Evolutionary conservation across 768 basidiomycete species (phyloP), one percentile per base, ranked within the genome.

Genomic region (Macrolepiota albuminosa): DNA sequence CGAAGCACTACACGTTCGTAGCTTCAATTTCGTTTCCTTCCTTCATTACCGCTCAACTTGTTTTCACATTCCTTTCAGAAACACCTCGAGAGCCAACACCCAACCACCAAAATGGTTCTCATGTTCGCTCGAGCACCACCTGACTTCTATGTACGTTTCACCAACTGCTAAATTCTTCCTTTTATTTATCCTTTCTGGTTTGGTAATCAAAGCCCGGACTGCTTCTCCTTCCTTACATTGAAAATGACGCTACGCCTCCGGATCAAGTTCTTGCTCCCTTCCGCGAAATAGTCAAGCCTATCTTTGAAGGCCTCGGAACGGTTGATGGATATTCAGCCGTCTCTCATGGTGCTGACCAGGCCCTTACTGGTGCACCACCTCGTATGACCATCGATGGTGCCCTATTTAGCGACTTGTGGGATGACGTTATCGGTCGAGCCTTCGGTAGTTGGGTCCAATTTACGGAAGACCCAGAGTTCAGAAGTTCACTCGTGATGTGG

Each of bases 201-300:
- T 39, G 51, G n/a, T 53, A 16, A 36, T 36, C 31, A 16, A 36
- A 37, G 51, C 51, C 36, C 37, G 16, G 36, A 24, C 21, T 53
- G 51, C n/a, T 53, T 5, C n/a, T 67, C 42, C 56, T 68, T 13
- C 68, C 68, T 16, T 67, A 59, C 54, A 57, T 69, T 34, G 56
- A 64, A 33, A 61, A 61, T 34, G 53, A 61, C 26, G 31, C 16
- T 11, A 40, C 47, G 26, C 24, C 53, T 4, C 62, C 65, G 1
- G 57, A 61, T 6, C 49, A 55, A 31, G 40, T 66, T n/a, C 59
- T 69, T 14, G 58, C 61, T 14, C 66, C 68, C 10, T 69, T 69
- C 58, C 59, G 61, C 8, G 61, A 37, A 6, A 33, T 50, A 13
- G 36, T 66, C 36, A 61, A 58, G 26, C 66, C 66, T 14, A 31